Base-by-base conservation (phyloP, 169 alveolate genomes). In the Eimeria tenella region DNA sequence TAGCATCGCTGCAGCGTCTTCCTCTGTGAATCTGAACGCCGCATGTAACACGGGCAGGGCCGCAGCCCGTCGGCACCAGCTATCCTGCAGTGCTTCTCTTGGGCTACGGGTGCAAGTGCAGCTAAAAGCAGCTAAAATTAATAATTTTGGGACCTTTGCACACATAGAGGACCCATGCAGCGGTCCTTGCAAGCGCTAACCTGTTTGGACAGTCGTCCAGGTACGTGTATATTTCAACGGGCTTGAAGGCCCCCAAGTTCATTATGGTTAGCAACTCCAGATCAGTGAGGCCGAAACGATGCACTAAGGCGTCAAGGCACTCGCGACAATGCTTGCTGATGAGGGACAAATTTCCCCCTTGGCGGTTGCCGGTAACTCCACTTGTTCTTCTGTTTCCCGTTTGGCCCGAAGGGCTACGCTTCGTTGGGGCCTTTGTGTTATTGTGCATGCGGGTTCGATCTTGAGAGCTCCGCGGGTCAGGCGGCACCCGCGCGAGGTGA, bases 171-270 rank as follows among this genome's bases (percentile, higher is more conserved):
- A 31, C 42, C 42, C 42, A 31, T 31, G 42, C 42, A 31, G 42
- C 42, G 42, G 49, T 8, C 1, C 31, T 3, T 74, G 84, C 11
- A 23, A 5, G 15, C 31, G 31, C 90, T 9, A 60, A 83, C 90
- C 90, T 83, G 90, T n/a, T 83, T 4, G 90, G 56, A 52, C 90
- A 83, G 60, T 83, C 90, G 71, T 83, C 90, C 68, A 83, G 79
- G 68, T 50, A 83, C 90, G 58, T 60, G 60, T 83, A 83, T 13
- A 83, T 83, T 42, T 83, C 90, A 55, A 83, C 90, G 9, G 90
- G 90, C 75, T 83, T 83, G 90, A 58, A 83, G 73, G 90, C 90
- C 21, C 90, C 90, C 42, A 83, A 75, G 31, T 83, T 83, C 90
- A 83, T 13, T 53, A 83, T 83, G 2, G 90, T 58, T 21, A 83